Conservation (phyloP, 2,329 filamentous ascomycete species). For the Ceratocystis smalleyi region DNA sequence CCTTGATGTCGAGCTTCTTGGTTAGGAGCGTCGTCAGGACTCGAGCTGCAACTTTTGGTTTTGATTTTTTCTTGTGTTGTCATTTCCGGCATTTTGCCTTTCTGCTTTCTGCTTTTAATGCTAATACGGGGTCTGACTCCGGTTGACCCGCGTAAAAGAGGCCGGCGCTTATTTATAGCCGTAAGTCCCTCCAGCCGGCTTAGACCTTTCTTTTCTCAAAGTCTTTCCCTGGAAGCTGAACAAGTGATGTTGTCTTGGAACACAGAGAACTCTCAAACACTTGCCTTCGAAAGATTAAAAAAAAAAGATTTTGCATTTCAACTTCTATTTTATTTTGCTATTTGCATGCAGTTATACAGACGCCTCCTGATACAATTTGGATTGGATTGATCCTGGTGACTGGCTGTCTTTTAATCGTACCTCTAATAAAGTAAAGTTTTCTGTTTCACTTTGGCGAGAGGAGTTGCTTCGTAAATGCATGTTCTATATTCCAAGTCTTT, state of each 20-base stretch:
- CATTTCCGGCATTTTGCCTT: slow-evolving; percentile 7
- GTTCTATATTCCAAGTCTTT: neutral
- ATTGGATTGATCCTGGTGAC: neutral
- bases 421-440: neutral
- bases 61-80: slow-evolving; percentile 7
- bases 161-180: slow-evolving; percentile 16
- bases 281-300: neutral
- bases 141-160: neutral
- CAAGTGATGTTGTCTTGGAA: neutral
- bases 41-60: neutral
- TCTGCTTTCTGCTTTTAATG: neutral
- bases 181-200: slow-evolving; percentile 13
- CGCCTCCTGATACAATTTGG: neutral
- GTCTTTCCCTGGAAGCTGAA: slow-evolving; percentile 6
- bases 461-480: neutral
- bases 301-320: neutral
- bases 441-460: neutral
- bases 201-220: slow-evolving; percentile 16
- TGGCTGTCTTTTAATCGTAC: neutral
- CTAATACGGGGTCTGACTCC: neutral
- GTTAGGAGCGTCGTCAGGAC: slow-evolving; percentile 7
- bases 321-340: neutral
- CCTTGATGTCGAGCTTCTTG: slow-evolving; percentile 71
- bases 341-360: neutral
- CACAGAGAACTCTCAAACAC: neutral